Evolutionary conservation across 2,329 filamentous ascomycete genomes (phyloP), one percentile per base, ranked within the genome.

Genomic region (Zalaria obscura): DNA sequence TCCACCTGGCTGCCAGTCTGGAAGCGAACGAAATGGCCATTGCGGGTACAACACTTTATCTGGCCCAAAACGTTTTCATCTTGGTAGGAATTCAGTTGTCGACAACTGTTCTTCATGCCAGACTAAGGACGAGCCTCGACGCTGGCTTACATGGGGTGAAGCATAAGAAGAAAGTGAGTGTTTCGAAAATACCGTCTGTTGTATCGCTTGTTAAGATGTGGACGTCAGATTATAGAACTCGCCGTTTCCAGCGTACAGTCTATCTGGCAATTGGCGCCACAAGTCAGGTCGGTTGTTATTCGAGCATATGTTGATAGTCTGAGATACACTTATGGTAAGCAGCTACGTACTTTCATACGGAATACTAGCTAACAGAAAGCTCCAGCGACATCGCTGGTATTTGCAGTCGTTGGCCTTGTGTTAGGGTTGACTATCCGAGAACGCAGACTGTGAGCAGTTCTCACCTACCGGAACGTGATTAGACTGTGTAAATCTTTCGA

Each of bases 1-100:
- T 75, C 6, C 63, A 61, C 3, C 59, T 75, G 44, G 67, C 68
- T 1, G 61, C 67, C 3, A 61, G 63, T 9, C 56, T 75, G 1
- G 55, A 64, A 2, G 58, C 61, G 4, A 50, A 55, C 4, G 64
- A 73, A 31, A 62, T 70, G 11, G 71, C 69, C 0, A 64, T 73
- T 43, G 69, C 69, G 0, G 66, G 64, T 0, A 64, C 66, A 0
- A 69, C 66, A 0, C 56, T 71, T 29, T 71, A 69, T 43, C 50
- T 74, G 2, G 53, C 61, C 7, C 47, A 58, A n/a, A 67, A 62
- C 5, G 55, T 70, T 11, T 32, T 32, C 29, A 7, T 32, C 7
- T 32, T 32, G 29, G 29, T 32, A 7, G 29, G 29, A n/a, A 32
- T 32, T 7, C 29, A 32, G 29, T n/a, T 32, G 29, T 32, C 29